Evolutionary conservation across 495 filamentous ascomycete species (phyloP).

Genomic region (Venustampulla echinocandica): DNA sequence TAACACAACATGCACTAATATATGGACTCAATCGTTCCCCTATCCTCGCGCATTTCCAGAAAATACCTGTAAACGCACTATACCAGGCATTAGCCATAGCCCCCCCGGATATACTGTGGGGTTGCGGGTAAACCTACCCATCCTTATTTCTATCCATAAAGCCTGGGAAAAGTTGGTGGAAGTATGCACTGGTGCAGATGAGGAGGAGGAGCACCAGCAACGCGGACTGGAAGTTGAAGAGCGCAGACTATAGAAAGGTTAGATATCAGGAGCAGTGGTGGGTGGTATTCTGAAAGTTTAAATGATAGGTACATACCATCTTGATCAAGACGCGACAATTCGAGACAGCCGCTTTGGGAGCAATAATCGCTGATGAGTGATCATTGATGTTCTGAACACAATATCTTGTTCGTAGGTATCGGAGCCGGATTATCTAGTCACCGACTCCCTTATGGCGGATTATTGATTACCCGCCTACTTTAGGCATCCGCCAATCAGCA

Average conservation of each 20-base stretch:
- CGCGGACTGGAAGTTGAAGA: slow-evolving; percentile 96
- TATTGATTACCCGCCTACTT: too few species aligned
- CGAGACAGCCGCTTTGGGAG: not conserved
- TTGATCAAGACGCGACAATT: not conserved
- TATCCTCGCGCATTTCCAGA: slow-evolving; percentile 94
- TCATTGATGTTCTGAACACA: not conserved
- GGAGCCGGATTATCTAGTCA: too few species aligned
- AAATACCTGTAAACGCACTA: slow-evolving; percentile 49
- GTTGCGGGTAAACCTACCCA: slow-evolving; percentile 44
- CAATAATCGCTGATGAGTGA: not conserved
- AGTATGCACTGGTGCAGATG: slow-evolving; percentile 91
- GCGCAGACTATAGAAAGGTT: slow-evolving; percentile 59
- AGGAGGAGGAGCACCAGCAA: slow-evolving; percentile 87
- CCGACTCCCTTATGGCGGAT: too few species aligned
- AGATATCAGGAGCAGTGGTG: slow-evolving; percentile 13
- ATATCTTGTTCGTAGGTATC: not conserved
- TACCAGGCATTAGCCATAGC: not conserved
- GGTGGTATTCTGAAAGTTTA: not conserved
- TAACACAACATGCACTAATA: slow-evolving; percentile 84
- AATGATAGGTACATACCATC: not conserved
- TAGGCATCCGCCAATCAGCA: too few species aligned
- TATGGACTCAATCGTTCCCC: slow-evolving; percentile 93
- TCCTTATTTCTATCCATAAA: slow-evolving; percentile 91
- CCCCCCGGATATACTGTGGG: not conserved
- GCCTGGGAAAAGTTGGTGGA: slow-evolving; percentile 80